A percentile compares a stretch with the other conserved stretches of the same genome.
phyloP scores from a whole-genome alignment of 2,329 filamentous ascomycete species.

The Gaeumannomyces sp. region DNA sequence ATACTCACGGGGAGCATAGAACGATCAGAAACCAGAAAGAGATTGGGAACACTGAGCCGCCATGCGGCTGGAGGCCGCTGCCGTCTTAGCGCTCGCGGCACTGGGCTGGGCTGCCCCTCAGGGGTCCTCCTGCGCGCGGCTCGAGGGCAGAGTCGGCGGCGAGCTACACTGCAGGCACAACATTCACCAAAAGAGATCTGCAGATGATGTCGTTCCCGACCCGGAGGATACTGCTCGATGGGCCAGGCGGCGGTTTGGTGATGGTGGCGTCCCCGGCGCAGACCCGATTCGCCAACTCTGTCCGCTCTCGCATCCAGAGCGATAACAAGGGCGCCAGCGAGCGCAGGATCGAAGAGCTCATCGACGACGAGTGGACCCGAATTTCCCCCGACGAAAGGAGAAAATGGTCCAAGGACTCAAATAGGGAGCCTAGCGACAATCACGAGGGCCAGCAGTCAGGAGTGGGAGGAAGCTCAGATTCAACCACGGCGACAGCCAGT shows the following conservation, averaged over 20 bases:
- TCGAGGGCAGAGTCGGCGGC: neutral
- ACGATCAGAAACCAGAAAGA: neutral
- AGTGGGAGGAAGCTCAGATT: neutral
- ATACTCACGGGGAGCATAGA: neutral
- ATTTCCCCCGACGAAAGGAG: neutral
- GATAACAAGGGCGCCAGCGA: conserved; percentile 1
- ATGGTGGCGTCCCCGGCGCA: conserved; percentile 3
- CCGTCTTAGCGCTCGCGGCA: conserved; percentile 2
- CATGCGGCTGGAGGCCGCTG: conserved; percentile 8
- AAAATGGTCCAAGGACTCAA: neutral
- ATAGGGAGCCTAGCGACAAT: neutral
- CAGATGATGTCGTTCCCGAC: neutral
- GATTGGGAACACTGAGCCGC: neutral
- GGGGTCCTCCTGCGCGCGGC: neutral
- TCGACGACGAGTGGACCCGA: neutral
- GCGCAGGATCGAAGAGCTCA: conserved; percentile 7
- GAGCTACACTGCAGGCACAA: neutral
- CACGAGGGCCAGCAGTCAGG: neutral
- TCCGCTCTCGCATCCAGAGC: neutral
- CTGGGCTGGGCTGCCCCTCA: neutral
- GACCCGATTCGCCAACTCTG: neutral
- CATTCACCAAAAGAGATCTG: neutral
- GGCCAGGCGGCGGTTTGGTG: neutral
- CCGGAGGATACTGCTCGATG: conserved; percentile 2
- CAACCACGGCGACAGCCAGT: neutral